A percentile compares a stretch with the other conserved stretches of the same genome.
These are phyloP conservation scores for Aspergillus sp. DNA, from an alignment of 2,329 filamentous ascomycete genomes.

Conservation along the genomic window DNA sequence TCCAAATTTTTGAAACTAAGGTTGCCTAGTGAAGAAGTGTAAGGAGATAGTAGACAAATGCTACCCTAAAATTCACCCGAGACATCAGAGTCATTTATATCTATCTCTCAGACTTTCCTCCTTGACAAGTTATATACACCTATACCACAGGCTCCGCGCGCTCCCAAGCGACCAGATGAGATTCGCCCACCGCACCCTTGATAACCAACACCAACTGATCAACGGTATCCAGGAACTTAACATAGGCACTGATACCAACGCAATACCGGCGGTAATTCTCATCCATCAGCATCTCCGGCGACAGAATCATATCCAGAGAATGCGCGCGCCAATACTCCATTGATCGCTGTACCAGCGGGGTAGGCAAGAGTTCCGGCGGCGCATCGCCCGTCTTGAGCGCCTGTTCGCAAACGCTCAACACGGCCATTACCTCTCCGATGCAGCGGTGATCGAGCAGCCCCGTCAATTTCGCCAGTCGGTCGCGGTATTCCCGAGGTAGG, in stretches of 20 bases:
- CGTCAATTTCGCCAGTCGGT: slow-evolving; percentile 36
- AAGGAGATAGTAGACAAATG: too few relatives aligned
- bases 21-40: too few relatives aligned
- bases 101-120: too few relatives aligned
- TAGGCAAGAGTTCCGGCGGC: slow-evolving; percentile 49
- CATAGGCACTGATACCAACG: slow-evolving; percentile 46
- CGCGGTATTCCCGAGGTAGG: slow-evolving; percentile 42
- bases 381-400: slow-evolving; percentile 50
- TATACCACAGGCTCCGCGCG: slow-evolving; percentile 3
- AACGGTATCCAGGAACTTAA: slow-evolving; percentile 44
- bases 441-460: slow-evolving; percentile 45
- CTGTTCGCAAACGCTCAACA: slow-evolving; percentile 49
- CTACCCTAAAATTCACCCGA: too few relatives aligned
- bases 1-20: too few relatives aligned
- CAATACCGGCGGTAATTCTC: slow-evolving; percentile 49
- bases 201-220: slow-evolving; percentile 49
- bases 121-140: background rate
- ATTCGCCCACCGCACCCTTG: slow-evolving; percentile 47
- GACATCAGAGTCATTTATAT: too few relatives aligned
- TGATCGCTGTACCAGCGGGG: slow-evolving; percentile 45
- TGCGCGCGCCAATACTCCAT: slow-evolving; percentile 26
- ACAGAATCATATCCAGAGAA: slow-evolving; percentile 29
- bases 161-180: slow-evolving; percentile 27
- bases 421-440: slow-evolving; percentile 54
- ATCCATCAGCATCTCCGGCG: slow-evolving; percentile 36